Evolutionary conservation across 2,329 filamentous ascomycete genomes (phyloP).

Genomic region (Epichloe scottii): DNA sequence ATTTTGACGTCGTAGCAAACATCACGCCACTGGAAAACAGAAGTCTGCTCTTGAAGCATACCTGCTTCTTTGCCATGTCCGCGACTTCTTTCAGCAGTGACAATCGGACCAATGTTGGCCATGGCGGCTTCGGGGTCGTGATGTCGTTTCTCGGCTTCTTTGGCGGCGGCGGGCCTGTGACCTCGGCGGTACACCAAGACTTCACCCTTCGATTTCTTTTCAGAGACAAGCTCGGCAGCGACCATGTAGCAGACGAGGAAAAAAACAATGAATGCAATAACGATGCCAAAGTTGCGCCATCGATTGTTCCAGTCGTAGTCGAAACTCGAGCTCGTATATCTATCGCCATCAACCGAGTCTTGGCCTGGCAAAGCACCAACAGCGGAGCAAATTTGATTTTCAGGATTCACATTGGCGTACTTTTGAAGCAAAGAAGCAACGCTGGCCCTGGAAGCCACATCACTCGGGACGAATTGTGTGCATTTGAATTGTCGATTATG

Average conservation of each 20-base stretch:
- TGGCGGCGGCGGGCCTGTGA: slow-evolving; percentile 45
- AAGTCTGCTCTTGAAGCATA: slow-evolving; percentile 45
- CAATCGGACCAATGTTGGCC: slow-evolving; percentile 34
- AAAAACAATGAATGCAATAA: slow-evolving; percentile 51
- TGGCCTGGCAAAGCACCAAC: slow-evolving; percentile 45
- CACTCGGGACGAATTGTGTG: slow-evolving; percentile 30
- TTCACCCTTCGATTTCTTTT: slow-evolving; percentile 62
- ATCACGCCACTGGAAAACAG: slow-evolving; percentile 76
- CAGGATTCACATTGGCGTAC: slow-evolving; percentile 15
- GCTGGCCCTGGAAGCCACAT: neutral
- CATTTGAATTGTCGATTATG: slow-evolving; percentile 46
- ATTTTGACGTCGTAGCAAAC: slow-evolving; percentile 71
- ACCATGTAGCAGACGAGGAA: slow-evolving; percentile 50
- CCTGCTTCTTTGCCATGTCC: slow-evolving; percentile 26
- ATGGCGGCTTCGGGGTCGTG: slow-evolving; percentile 45
- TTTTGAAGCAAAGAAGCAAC: slow-evolving; percentile 7
- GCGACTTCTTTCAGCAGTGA: slow-evolving; percentile 30
- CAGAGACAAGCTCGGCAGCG: slow-evolving; percentile 52
- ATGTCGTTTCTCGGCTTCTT: slow-evolving; percentile 48
- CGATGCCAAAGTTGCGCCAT: slow-evolving; percentile 62
- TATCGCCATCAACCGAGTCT: slow-evolving; percentile 40
- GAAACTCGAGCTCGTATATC: slow-evolving; percentile 42
- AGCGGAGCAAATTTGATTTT: slow-evolving; percentile 43
- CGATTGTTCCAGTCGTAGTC: slow-evolving; percentile 44
- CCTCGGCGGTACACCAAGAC: slow-evolving; percentile 63